Percentiles rank a stretch among this genome's conserved stretches.
Evolutionary conservation across 768 basidiomycete genomes (phyloP).

Genomic region (Psilocybe cyanescens): DNA sequence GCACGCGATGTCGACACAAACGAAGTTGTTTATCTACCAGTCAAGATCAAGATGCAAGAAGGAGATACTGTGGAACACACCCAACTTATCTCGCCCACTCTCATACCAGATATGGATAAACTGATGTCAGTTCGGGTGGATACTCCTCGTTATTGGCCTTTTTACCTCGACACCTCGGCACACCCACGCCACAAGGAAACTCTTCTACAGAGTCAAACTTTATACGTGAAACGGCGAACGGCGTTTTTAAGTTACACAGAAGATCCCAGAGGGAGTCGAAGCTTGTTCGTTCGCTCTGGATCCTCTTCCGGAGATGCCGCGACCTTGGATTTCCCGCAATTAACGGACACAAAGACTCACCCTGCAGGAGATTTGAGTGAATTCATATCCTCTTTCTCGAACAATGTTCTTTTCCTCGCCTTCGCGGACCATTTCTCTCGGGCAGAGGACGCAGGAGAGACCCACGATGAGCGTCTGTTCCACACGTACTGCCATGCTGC

Average conservation of each 20-base stretch:
- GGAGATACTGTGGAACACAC: constrained; percentile 63
- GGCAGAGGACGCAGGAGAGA: constrained; percentile 55
- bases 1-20: constrained; percentile 91
- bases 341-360: constrained; percentile 66
- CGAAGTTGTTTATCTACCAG: constrained; percentile 90
- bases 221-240: constrained; percentile 91
- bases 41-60: constrained; percentile 84
- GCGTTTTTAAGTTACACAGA: constrained; percentile 94
- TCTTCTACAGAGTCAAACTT: constrained; percentile 76
- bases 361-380: constrained; percentile 78
- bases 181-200: constrained; percentile 68
- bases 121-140: constrained; percentile 86
- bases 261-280: constrained; percentile 92
- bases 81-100: constrained; percentile 88
- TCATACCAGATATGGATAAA: constrained; percentile 87
- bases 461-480: constrained; percentile 62
- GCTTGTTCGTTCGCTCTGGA: constrained; percentile 87
- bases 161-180: constrained; percentile 77
- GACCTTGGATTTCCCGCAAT: constrained; percentile 82
- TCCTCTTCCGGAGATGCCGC: constrained; percentile 85
- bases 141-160: constrained; percentile 95
- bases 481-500: constrained; percentile 76
- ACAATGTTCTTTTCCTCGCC: constrained; percentile 76
- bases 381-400: constrained; percentile 87
- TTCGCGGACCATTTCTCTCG: constrained; percentile 82